These are phyloP conservation scores for Suhomyces xylopsoci DNA, from an alignment of 805 yeast genomes.

Conservation along the genomic window DNA sequence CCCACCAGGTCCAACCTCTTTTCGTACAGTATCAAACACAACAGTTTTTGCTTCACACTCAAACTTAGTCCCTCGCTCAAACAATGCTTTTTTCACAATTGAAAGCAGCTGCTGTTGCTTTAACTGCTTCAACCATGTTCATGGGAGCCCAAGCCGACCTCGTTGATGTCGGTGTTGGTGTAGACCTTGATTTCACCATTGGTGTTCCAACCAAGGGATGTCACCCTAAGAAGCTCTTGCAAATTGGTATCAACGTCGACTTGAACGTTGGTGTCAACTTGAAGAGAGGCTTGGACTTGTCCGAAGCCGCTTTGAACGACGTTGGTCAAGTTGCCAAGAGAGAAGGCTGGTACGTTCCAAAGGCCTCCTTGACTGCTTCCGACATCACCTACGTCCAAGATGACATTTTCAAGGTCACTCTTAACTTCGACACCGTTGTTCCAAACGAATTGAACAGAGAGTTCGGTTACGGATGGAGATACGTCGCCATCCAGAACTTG, in stretches of 20 bases:
- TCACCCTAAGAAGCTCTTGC: constrained; percentile 5
- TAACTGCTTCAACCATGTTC: constrained; percentile 9
- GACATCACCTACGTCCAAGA: constrained; percentile 14
- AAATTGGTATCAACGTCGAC: constrained; percentile 11
- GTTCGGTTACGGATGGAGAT: constrained; percentile 7
- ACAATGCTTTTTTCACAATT: constrained; percentile 13
- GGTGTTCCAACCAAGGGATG: constrained; percentile 8
- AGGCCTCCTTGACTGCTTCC: constrained; percentile 16
- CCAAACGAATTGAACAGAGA: constrained; percentile 10
- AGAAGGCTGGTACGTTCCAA: constrained; percentile 11
- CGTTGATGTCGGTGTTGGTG: constrained; percentile 5
- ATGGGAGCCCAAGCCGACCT: constrained; percentile 5
- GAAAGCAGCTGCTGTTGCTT: constrained; percentile 11
- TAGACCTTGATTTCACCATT: constrained; percentile 10
- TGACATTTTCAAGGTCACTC: constrained; percentile 17
- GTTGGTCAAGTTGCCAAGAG: constrained; percentile 4
- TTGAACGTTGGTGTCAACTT: constrained; percentile 9
- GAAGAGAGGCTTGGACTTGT: constrained; percentile 9
- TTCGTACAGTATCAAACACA: not conserved
- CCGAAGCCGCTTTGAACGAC: not conserved
- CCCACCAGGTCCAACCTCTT: not conserved
- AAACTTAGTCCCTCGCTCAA: constrained; percentile 6
- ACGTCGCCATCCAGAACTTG: constrained; percentile 10
- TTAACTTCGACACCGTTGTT: constrained; percentile 17
- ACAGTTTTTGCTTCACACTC: constrained; percentile 2